Conservation (phyloP, 2,329 filamentous ascomycete genomes). For the Sporothrix dimorphospora region DNA sequence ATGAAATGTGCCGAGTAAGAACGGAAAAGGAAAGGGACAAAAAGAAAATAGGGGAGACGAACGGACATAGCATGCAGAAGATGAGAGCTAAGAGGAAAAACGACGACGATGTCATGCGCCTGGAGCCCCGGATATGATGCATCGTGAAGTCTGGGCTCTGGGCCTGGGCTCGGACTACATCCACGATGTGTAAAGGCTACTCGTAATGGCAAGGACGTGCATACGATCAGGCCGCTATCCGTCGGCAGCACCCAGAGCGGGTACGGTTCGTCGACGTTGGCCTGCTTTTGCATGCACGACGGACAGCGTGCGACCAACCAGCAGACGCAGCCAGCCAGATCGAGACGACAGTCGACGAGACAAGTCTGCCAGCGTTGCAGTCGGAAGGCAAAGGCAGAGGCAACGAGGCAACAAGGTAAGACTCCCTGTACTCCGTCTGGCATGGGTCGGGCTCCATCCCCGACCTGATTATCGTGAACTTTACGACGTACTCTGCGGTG, state of each 20-base stretch:
- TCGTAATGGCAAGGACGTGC: conserved; percentile 15
- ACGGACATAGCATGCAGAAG: background rate
- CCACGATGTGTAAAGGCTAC: conserved; percentile 5
- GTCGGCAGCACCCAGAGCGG: conserved; percentile 17
- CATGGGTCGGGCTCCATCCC: conserved; percentile 8
- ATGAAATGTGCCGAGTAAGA: background rate
- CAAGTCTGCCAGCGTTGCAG: conserved; percentile 3
- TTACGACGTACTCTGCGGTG: no score
- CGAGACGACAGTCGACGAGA: background rate
- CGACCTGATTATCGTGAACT: background rate
- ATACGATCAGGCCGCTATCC: conserved; percentile 21
- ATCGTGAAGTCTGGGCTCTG: conserved; percentile 10
- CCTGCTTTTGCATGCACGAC: background rate
- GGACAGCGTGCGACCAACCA: background rate
- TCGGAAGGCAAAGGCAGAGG: background rate
- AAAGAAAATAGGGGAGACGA: background rate
- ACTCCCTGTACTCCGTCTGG: no score
- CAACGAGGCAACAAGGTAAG: background rate
- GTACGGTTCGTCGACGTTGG: background rate
- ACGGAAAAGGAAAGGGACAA: background rate
- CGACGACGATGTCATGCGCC: background rate
- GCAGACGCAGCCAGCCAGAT: background rate
- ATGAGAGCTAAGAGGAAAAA: conserved; percentile 17
- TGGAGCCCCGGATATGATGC: background rate
- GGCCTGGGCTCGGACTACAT: background rate